Evolutionary conservation across 2,329 filamentous ascomycete species (phyloP).

Genomic region (Penicillium aurantiogriseum): DNA sequence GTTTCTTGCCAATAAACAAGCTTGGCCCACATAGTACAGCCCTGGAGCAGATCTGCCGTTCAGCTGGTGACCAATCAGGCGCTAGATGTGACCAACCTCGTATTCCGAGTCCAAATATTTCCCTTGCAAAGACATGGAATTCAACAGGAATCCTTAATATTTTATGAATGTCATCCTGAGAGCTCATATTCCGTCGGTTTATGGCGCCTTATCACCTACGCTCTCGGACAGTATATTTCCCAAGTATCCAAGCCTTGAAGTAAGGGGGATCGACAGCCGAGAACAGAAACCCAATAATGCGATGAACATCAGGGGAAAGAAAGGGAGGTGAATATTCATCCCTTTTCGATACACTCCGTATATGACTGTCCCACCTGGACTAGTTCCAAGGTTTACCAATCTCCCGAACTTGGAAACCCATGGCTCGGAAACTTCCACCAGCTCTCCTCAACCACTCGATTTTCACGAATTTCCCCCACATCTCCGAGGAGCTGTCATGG

Average conservation of each 20-base stretch:
- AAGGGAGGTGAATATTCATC: background rate
- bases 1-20: background rate
- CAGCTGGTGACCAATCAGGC: background rate
- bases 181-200: background rate
- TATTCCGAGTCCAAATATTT: background rate
- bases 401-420: background rate
- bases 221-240: background rate
- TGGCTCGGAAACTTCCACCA: background rate
- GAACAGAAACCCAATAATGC: background rate
- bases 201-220: background rate
- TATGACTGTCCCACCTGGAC: no score
- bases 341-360: background rate
- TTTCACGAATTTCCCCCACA: background rate
- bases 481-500: conserved; percentile 8
- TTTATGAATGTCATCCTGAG: no score
- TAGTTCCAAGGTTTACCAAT: background rate
- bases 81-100: background rate
- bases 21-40: background rate
- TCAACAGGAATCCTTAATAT: background rate
- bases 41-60: background rate
- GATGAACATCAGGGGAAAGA: background rate
- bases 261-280: background rate
- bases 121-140: background rate
- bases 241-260: background rate
- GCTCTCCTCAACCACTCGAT: background rate